Evolutionary conservation across 495 filamentous ascomycete species (phyloP).

Genomic region (Cercophora sp.): DNA sequence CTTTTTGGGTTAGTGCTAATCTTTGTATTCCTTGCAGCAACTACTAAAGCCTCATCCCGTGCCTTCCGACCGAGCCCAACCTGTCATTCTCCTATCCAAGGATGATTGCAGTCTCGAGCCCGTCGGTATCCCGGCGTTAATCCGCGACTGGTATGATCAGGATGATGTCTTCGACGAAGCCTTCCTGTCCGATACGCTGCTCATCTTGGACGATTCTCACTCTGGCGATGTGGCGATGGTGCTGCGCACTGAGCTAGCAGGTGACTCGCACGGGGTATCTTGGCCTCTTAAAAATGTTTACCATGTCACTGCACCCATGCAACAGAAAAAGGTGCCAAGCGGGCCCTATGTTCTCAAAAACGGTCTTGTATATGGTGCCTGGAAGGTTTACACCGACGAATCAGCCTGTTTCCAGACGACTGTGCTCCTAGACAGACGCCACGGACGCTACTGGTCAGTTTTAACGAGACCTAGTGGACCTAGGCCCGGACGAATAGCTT

Average conservation of each 20-base stretch:
- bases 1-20: too few relatives aligned
- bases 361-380: background rate
- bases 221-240: background rate
- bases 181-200: constrained; percentile 1
- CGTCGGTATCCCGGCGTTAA: background rate
- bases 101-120: background rate
- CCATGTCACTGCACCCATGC: background rate
- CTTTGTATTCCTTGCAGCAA: too few relatives aligned
- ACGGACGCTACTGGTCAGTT: background rate
- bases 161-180: constrained; percentile 4
- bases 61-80: too few relatives aligned
- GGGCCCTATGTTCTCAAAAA: background rate
- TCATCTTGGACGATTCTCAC: background rate
- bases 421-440: background rate
- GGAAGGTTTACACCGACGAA: background rate
- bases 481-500: background rate
- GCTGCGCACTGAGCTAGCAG: background rate
- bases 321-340: background rate
- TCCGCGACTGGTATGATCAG: background rate
- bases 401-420: background rate
- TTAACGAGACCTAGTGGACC: background rate
- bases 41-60: too few relatives aligned
- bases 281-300: background rate
- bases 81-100: background rate
- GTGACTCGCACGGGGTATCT: background rate